Base-by-base conservation (phyloP, 106 monocot genomes). In the Agapanthus africanus region DNA sequence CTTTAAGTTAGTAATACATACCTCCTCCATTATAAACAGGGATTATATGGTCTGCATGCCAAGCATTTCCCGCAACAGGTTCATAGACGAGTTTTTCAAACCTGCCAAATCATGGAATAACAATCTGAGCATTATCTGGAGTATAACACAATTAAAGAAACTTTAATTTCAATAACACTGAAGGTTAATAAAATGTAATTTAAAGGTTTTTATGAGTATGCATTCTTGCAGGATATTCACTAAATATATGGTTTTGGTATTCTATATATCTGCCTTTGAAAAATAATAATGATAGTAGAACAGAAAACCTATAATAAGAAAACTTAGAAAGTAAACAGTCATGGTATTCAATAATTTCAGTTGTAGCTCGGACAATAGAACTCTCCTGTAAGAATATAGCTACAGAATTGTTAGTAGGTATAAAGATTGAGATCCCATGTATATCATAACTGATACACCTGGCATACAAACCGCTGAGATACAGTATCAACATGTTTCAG, bases 41-140 rank as follows among this genome's bases (percentile, higher is more conserved):
- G 62, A 99, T 34, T 65, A 87, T 85, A 71, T 99, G 97, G 67
- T 99, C 97, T 30, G 97, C 97, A 84, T 99, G 97, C 92, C 97
- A 99, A 35, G 90, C 88, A 79, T 99, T 99, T 34, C 97, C 97
- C 59, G 92, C 97, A 63, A 54, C 75, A 67, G 97, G 92, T 75
- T 92, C 84, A 79, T 67, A 37, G 14, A 85, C 82, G 11, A 99
- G 81, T 73, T 85, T 99, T 31, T 90, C 81, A n/a, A 92, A 54
- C 68, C 92, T 99, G 73, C 40, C 60, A 70, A 33, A 46, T n/a
- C 22, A 63, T n/a, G 54, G 9, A 39, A 10, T 49, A 46, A 2
- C 49, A 44, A 26, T 22, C 9, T 1, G 30, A 47, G 25, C 3
- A 50, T 33, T 19, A 49, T 28, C 14, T 5, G n/a, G 30, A 16